Base-by-base conservation (phyloP, 2,329 filamentous ascomycete species). In the Alternaria gaisen region DNA sequence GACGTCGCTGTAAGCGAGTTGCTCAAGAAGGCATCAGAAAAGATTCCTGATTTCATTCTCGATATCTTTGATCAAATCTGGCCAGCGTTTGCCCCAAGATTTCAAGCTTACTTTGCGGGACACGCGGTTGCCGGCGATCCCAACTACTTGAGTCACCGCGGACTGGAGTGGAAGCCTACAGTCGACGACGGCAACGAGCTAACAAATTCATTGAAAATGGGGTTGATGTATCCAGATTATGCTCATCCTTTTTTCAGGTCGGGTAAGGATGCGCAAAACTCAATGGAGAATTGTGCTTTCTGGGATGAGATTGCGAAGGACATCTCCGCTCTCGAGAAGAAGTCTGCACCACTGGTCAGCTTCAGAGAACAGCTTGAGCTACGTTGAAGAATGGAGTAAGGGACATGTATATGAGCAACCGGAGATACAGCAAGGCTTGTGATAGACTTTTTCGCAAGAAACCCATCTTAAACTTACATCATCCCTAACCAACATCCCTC, bases 201-300 rank as follows among this genome's bases (percentile, higher is more conserved):
- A 1, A 42, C 40, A 4, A 42, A 42, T 16, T 24, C 40, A 4
- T 4, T 42, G 12, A 16, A 10, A 1, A 42, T 42, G 12, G 40
- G 38, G 0, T 5, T 42, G 5, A 24, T 24, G 6, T 16, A 6
- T 4, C 0, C 12, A 0, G 2, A 4, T 24, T 0, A 4, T 9
- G 3, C 0, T 16, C 3, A 22, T 8, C 12, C 11, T 7, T 24
- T 42, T 12, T 42, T 42, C 20, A 24, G 1, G 2, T 0, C 0
- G 40, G 5, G 5, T 6, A 7, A 3, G 5, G 40, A 42, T 0
- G 8, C 11, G 20, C 20, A 24, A 3, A 42, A 20, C 12, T 42
- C 40, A 1, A 42, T 20, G 20, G 12, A 42, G 1, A 24, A 42
- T 16, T 42, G 40, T 0, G 40, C 20, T 8, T 42, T 42, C 20